A percentile compares a stretch with the other conserved stretches of the same genome.
These are phyloP conservation scores for Pichia eremophila DNA, from an alignment of 805 yeast genomes.

Conservation along the genomic window DNA sequence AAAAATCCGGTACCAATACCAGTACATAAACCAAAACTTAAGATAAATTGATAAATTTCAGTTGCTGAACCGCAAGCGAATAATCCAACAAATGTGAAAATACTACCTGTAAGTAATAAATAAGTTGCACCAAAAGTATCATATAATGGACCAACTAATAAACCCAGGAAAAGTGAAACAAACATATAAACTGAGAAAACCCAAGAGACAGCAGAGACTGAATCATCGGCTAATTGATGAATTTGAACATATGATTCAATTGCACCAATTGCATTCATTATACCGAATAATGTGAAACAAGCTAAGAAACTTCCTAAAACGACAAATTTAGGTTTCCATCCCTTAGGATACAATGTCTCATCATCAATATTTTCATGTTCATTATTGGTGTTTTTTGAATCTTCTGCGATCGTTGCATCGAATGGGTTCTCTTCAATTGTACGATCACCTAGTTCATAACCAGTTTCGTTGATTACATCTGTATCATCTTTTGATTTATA, in stretches of 20 bases:
- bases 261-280: conserved; percentile 52
- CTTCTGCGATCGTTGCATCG: neutral
- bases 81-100: conserved; percentile 41
- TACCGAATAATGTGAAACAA: conserved; percentile 41
- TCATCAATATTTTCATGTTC: conserved; percentile 12
- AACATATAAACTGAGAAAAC: conserved; percentile 52
- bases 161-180: conserved; percentile 34
- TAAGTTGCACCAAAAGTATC: conserved; percentile 49
- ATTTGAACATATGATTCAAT: conserved; percentile 50
- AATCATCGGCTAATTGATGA: conserved; percentile 39
- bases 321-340: conserved; percentile 43
- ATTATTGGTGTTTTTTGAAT: neutral
- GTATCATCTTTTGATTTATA: neutral
- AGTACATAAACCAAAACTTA: conserved; percentile 45
- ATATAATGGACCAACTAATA: conserved; percentile 40
- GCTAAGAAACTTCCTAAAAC: conserved; percentile 52
- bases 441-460: neutral
- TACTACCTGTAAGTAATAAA: conserved; percentile 36
- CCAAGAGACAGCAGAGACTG: conserved; percentile 52
- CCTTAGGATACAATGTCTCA: conserved; percentile 40
- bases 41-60: conserved; percentile 48
- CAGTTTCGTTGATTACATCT: neutral
- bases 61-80: conserved; percentile 49
- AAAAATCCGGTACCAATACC: conserved; percentile 56
- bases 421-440: neutral